Evolutionary conservation across 805 yeast genomes (phyloP), one percentile per base, ranked within the genome.

Genomic region (Nematodospora valgi): DNA sequence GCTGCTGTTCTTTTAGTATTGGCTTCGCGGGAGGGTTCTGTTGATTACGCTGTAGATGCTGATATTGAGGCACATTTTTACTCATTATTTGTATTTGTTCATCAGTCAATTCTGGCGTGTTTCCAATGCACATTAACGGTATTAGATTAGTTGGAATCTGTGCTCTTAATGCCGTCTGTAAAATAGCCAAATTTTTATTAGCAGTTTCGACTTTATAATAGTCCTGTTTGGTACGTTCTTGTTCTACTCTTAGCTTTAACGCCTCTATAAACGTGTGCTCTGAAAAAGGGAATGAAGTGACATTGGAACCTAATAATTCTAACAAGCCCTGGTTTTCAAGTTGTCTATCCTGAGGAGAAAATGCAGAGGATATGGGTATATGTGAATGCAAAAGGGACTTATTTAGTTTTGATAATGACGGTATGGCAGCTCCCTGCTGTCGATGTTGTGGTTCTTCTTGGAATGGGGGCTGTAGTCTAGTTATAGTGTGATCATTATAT

Each of bases 221-320:
- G 45, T 83, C 93, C 54, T 88, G 96, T 45, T 82, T 82, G 2
- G 96, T 82, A 28, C 73, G 69, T 54, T 89, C 96, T 51, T 83
- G 91, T 52, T 86, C 88, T 3, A 76, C 56, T 34, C 78, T 69
- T 20, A 82, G 68, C 22, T 70, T 68, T 23, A 86, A 58, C 0
- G 87, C 80, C 43, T 74, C 76, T 17, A 66, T 54, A 19, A 80
- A 66, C 3, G 87, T 71, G 6, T 68, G 64, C 36, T 82, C 83
- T 6, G 81, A 62, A 47, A 64, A 70, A 0, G 79, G 77, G 74
- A 82, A 78, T 23, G 61, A 54, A 6, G 65, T 49, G 10, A 76
- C 62, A 20, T 72, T 64, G 3, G 76, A 64, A 1, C 87, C 88
- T 23, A 82, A 58, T 7, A 80, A 51, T 4, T 59, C 39, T 8